Evolutionary conservation across 192 early-diverging fungal species (phyloP).

Genomic region (Gaertneriomyces sp.): DNA sequence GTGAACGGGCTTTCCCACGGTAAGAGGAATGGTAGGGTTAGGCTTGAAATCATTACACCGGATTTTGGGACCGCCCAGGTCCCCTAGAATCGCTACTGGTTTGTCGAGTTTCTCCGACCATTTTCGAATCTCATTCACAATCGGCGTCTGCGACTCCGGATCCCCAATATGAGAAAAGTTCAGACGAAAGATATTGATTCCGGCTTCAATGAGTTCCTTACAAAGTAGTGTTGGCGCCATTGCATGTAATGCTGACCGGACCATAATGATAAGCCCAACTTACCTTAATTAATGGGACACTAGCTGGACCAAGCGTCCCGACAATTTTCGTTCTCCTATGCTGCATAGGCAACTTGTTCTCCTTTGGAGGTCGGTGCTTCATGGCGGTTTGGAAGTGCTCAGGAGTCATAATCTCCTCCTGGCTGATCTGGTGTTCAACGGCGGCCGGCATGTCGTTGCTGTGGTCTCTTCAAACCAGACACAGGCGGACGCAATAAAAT

Average conservation of each 20-base stretch:
- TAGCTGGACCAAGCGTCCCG: slow-evolving; percentile 55
- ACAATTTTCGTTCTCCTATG: slow-evolving; percentile 42
- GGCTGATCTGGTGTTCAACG: too few species aligned
- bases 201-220: slow-evolving; percentile 30
- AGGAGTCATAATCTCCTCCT: too few species aligned
- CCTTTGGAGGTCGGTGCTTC: too few species aligned
- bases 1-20: slow-evolving; percentile 18
- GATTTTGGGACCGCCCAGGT: slow-evolving; percentile 56
- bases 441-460: too few species aligned
- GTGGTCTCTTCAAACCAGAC: too few species aligned
- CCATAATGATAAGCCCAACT: neutral
- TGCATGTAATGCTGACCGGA: neutral
- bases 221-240: neutral
- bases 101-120: slow-evolving; percentile 35
- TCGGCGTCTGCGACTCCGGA: slow-evolving; percentile 41
- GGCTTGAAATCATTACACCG: slow-evolving; percentile 52
- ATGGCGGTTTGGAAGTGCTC: too few species aligned
- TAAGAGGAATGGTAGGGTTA: slow-evolving; percentile 39
- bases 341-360: slow-evolving; percentile 1
- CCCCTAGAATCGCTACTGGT: slow-evolving; percentile 51
- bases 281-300: slow-evolving; percentile 40
- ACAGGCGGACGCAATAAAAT: too few species aligned
- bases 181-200: slow-evolving; percentile 50
- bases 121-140: slow-evolving; percentile 47
- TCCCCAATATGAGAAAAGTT: slow-evolving; percentile 54